Conservation (phyloP, 176 grass and related monocot genomes). For the Ampelocalamus luodianensis region DNA sequence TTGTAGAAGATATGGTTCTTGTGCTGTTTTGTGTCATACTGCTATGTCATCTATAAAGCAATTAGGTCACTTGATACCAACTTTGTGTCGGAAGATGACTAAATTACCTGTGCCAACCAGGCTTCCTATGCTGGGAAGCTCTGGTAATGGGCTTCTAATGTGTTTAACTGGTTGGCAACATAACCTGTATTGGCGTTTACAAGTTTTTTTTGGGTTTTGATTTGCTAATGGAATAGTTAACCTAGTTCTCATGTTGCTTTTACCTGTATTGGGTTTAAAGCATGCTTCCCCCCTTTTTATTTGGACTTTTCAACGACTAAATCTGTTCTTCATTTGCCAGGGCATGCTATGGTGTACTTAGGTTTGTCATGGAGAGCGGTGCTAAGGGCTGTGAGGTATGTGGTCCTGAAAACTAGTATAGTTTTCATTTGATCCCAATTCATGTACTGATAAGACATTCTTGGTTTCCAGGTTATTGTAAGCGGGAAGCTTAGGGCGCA, state of each 20-base stretch:
- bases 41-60: slow-evolving; percentile 95
- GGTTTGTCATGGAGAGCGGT: slow-evolving; percentile 91
- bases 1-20: not conserved
- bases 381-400: slow-evolving; percentile 81
- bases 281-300: not conserved
- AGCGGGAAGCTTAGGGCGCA: slow-evolving; percentile 78
- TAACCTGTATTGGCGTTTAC: not conserved
- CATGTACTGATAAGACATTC: not conserved
- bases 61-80: slow-evolving; percentile 70
- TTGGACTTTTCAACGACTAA: not conserved
- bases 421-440: not conserved
- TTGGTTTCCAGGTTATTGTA: slow-evolving; percentile 63
- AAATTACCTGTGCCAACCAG: slow-evolving; percentile 45
- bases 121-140: slow-evolving; percentile 17
- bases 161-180: slow-evolving; percentile 36
- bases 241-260: not conserved
- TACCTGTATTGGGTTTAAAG: not conserved
- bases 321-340: slow-evolving; percentile 14
- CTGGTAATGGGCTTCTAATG: slow-evolving; percentile 34
- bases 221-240: not conserved
- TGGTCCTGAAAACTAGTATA: not conserved
- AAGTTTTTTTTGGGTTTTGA: not conserved
- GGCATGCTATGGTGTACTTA: slow-evolving; percentile 84
- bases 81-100: slow-evolving; percentile 99
- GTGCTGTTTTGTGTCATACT: not conserved